Evolutionary conservation across 495 filamentous ascomycete species (phyloP), one percentile per base, ranked within the genome.

Genomic region (Aspergillus heteromorphus): DNA sequence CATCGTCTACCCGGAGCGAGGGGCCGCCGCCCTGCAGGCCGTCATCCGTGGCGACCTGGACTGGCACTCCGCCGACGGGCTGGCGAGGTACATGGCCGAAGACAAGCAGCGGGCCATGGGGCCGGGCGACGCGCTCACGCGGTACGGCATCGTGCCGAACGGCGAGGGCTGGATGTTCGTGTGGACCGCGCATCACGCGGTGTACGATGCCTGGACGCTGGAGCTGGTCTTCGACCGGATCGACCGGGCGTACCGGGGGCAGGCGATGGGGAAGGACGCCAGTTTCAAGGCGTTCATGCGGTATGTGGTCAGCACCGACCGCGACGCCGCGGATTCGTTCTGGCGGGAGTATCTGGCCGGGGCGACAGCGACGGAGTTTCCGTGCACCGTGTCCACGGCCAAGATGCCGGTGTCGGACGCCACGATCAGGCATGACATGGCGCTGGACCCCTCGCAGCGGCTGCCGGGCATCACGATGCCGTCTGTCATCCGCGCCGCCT

Each of bases 401-500:
- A 59, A 45, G n/a, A 31, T 42, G 11, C 45, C 45, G 9, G 34
- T 45, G 14, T 20, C 56, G 14, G 51, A 50, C 19, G 25, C 48
- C 14, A 17, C 56, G 0, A 1, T 36, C 11, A 23, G 29, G 11
- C 36, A 16, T 19, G 27, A 51, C 14, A 54, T 54, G 30, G 11
- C 14, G n/a, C 36, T 59, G 25, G 13, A 19, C 16, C 38, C 20
- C 18, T n/a, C 27, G 4, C 36, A 54, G 1, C 21, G 40, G 1
- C 38, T 36, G n/a, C 25, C 45, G 14, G 51, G 50, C 1, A 59
- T 55, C 25, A 83, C 79, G 0, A 58, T 77, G n/a, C 68, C 81
- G 2, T 77, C 78, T 0, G 55, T 79, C 10, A 75, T 83, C 20
- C 74, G 78, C 6, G 76, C 71, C 6, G 77, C 77, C 7, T 84